phyloP scores from a whole-genome alignment of 2,329 filamentous ascomycete genomes.

The Acrocalymma vagum region DNA sequence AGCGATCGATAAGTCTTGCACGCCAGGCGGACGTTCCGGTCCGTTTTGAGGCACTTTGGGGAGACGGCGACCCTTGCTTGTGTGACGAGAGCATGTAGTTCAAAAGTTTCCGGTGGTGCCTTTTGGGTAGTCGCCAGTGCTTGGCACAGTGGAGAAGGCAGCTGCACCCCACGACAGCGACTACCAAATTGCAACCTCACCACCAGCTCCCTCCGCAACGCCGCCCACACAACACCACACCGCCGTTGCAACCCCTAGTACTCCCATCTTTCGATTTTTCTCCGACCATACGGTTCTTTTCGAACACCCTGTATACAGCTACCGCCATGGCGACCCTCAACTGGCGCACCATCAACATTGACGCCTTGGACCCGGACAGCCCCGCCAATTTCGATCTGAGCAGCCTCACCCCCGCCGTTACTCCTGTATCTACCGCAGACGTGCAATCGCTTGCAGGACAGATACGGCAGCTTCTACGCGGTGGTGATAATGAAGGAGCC shows the following conservation, averaged over 20 bases:
- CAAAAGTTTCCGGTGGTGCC: constrained; percentile 29
- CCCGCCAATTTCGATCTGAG: constrained; percentile 89
- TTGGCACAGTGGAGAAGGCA: constrained; percentile 39
- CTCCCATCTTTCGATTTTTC: constrained; percentile 6
- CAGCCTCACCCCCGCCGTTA: constrained; percentile 79
- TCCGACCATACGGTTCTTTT: constrained; percentile 5
- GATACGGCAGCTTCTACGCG: constrained; percentile 85
- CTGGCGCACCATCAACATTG: constrained; percentile 92
- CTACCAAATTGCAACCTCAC: constrained; percentile 30
- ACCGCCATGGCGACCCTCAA: constrained; percentile 61
- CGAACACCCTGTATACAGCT: constrained; percentile 15
- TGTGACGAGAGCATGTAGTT: constrained; percentile 32
- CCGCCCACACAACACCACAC: constrained; percentile 16
- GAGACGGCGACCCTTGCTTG: constrained; percentile 46
- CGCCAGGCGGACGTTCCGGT: constrained; percentile 26
- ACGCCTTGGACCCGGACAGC: constrained; percentile 89
- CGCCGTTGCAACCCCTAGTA: constrained; percentile 18
- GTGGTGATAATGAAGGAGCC: constrained; percentile 87
- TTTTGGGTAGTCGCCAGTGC: constrained; percentile 28
- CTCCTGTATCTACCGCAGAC: constrained; percentile 78
- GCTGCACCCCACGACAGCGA: constrained; percentile 37
- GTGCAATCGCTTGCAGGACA: constrained; percentile 81
- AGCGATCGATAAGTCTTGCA: constrained; percentile 25
- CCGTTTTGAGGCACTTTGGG: constrained; percentile 26
- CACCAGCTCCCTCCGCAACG: constrained; percentile 24